Conservation (phyloP, 768 basidiomycete species). For the Lentinula lateritia region DNA sequence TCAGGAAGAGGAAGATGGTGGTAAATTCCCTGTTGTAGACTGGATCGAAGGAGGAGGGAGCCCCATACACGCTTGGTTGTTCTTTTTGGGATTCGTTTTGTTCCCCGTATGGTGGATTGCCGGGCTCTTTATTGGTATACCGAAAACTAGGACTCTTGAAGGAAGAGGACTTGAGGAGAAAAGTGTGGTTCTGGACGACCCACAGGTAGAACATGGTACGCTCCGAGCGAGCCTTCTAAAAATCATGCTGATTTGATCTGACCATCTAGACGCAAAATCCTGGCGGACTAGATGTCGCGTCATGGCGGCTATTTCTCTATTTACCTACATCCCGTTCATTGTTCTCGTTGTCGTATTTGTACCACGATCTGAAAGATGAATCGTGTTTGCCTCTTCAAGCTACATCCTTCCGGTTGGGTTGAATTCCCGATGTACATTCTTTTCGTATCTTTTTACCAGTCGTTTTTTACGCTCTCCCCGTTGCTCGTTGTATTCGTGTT, state of each 20-base stretch:
- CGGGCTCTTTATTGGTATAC: conserved; percentile 37
- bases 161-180: background rate
- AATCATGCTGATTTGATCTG: background rate
- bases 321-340: conserved; percentile 56
- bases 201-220: conserved; percentile 51
- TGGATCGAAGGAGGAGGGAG: conserved; percentile 41
- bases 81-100: conserved; percentile 67
- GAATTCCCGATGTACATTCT: background rate
- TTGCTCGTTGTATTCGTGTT: background rate
- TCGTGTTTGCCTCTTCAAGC: background rate
- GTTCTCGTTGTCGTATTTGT: conserved; percentile 44
- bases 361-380: background rate
- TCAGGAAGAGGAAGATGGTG: conserved; percentile 1
- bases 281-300: conserved; percentile 56
- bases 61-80: conserved; percentile 70
- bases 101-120: conserved; percentile 65
- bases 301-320: conserved; percentile 39
- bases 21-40: conserved; percentile 35
- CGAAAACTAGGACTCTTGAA: conserved; percentile 2
- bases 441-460: background rate
- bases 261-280: conserved; percentile 37
- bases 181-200: conserved; percentile 44
- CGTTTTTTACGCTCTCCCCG: background rate
- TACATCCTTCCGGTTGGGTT: background rate
- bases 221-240: background rate